A percentile compares a stretch with the other conserved stretches of the same genome.
Conservation (phyloP, 2,329 filamentous ascomycete species). For the Trichoderma citrinoviride region DNA sequence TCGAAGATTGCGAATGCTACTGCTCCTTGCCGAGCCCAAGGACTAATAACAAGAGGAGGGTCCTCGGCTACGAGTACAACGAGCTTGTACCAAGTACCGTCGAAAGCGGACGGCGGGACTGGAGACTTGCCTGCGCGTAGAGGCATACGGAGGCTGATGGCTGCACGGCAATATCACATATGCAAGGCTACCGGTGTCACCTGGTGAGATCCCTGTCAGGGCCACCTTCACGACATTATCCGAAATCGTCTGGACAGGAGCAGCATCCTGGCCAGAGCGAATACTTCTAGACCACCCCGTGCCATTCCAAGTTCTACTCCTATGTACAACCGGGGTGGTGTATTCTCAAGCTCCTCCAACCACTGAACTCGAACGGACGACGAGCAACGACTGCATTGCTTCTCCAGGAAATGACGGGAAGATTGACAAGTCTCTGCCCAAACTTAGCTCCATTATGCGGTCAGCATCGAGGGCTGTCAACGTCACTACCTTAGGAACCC, state of each 20-base stretch:
- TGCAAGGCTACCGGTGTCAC: conserved; percentile 20
- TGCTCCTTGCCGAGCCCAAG: not conserved
- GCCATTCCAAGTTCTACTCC: not conserved
- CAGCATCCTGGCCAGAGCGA: conserved; percentile 9
- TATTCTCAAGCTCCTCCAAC: not conserved
- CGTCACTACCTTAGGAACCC: not conserved
- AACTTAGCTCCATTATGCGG: conserved; percentile 3
- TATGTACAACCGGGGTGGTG: not conserved
- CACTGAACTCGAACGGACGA: not conserved
- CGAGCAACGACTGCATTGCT: conserved; percentile 7
- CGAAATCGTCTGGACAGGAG: conserved; percentile 8
- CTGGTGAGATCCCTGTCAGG: conserved; percentile 12
- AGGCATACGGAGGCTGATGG: not conserved
- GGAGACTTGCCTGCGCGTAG: not conserved
- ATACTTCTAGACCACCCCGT: not conserved
- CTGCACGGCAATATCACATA: conserved; percentile 21
- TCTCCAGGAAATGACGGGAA: conserved; percentile 1
- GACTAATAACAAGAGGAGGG: not conserved
- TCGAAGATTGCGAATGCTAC: not conserved
- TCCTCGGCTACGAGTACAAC: not conserved
- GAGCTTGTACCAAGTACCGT: not conserved
- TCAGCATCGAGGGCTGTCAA: not conserved
- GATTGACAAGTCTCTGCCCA: not conserved
- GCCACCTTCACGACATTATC: conserved; percentile 18
- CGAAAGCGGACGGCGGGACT: conserved; percentile 6